Base-by-base conservation (phyloP, 1,284 basidiomycete genomes). In the Phlebopus sp. region DNA sequence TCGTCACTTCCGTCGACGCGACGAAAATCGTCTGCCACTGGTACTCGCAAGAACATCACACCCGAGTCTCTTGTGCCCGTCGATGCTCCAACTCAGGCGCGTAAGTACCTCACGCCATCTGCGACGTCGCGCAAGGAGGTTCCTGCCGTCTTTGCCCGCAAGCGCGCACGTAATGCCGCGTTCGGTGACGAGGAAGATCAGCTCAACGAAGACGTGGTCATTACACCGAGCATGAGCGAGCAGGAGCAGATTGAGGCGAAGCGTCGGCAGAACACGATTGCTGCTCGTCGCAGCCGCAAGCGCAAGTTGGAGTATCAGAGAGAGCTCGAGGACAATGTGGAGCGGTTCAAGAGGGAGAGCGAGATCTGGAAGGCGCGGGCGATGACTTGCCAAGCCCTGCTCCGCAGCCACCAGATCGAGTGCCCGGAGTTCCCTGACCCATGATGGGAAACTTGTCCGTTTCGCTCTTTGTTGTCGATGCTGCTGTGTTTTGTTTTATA, bases 221-320 rank as follows among this genome's bases (percentile, higher is more conserved):
- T 71, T 19, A 73, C 32, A 69, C 76, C 59, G 48, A 70, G 47
- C 58, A 72, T 51, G 62, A 71, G 70, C 2, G 84, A 81, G 63
- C 64, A 76, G 55, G 77, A 84, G 53, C 78, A 81, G 47, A 90
- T 92, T 56, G 86, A 84, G 66, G 74, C 74, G 19, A 92, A 92
- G 75, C 78, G 89, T 37, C 75, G 84, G 3, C 83, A 87, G 64
- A 92, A 92, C 65, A 91, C 89, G 1, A 65, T 92, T 11, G 90
- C 89, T 0, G 89, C 89, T 34, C 75, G 89, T 7, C 77, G 85
- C 46, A 82, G 79, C 55, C 74, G 89, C 6, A 82, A 82, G 76
- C 76, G 90, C 36, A 92, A 91, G 75, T 69, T 88, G 21, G 81
- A 86, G 71, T 78, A 88, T 55, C 78, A 86, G 59, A 74, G 77